A percentile compares a stretch with the other conserved stretches of the same genome.
These are phyloP conservation scores for Helicosporidium sp. DNA, from an alignment of 139 green algal genomes.

Conservation along the genomic window DNA sequence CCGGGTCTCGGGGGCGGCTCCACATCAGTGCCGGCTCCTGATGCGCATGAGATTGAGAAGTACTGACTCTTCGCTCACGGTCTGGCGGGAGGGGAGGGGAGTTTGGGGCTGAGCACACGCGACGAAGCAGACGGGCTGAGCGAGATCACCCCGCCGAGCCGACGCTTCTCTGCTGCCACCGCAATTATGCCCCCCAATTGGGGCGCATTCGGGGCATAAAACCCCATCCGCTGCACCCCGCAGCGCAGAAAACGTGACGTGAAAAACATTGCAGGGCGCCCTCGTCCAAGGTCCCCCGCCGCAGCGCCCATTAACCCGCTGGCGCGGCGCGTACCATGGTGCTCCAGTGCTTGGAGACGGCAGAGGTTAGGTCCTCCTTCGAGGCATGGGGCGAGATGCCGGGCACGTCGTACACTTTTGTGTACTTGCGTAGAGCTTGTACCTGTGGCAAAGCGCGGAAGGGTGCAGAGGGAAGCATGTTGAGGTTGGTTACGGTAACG, in stretches of 20 bases:
- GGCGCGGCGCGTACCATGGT: constrained; percentile 3
- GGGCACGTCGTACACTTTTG: constrained; percentile 18
- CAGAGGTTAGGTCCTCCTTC: constrained; percentile 16
- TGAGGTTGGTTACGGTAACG: too few relatives aligned
- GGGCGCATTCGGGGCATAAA: neutral
- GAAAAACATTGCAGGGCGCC: too few relatives aligned
- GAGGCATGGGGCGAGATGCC: constrained; percentile 10
- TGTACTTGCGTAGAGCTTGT: constrained; percentile 19
- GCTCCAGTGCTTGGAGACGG: constrained; percentile 17
- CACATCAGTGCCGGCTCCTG: constrained; percentile 7
- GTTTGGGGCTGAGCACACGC: neutral
- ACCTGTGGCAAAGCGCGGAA: neutral
- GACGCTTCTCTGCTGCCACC: too few relatives aligned
- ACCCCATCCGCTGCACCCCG: neutral
- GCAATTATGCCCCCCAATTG: neutral
- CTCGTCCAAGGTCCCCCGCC: too few relatives aligned
- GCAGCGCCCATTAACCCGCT: neutral
- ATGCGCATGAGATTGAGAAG: constrained; percentile 14
- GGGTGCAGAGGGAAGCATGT: neutral
- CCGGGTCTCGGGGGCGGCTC: neutral
- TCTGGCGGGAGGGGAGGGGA: constrained; percentile 1
- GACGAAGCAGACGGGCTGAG: neutral
- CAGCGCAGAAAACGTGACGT: neutral
- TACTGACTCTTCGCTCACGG: constrained; percentile 14
- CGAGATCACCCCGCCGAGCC: neutral